Conservation (phyloP, 768 basidiomycete genomes). For the Dacryopinax primogenitus region DNA sequence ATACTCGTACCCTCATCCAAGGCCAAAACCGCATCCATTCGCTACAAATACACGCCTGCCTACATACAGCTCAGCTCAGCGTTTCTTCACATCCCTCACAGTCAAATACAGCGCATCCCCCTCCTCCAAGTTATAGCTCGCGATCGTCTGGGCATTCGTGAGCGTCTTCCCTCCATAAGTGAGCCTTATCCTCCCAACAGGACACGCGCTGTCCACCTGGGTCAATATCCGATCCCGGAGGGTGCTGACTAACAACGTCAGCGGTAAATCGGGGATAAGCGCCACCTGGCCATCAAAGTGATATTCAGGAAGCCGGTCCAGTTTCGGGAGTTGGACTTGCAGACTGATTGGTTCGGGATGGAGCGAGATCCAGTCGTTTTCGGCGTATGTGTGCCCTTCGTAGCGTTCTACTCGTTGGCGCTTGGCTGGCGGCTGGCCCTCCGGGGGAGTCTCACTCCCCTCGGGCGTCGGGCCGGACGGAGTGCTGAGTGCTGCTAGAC, state of each 20-base stretch:
- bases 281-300: constrained; percentile 73
- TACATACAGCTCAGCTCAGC: background rate
- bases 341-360: constrained; percentile 86
- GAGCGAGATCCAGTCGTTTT: constrained; percentile 70
- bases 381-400: constrained; percentile 71
- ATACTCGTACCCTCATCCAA: too few relatives aligned
- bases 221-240: constrained; percentile 79
- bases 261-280: constrained; percentile 66
- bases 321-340: constrained; percentile 66
- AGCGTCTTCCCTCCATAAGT: constrained; percentile 74
- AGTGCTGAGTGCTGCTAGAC: constrained; percentile 48
- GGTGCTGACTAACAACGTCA: constrained; percentile 74
- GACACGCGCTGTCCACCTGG: constrained; percentile 61
- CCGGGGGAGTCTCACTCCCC: constrained; percentile 52
- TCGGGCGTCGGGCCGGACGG: constrained; percentile 54
- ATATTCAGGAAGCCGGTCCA: constrained; percentile 81
- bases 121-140: constrained; percentile 79
- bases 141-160: constrained; percentile 73
- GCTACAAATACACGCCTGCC: too few relatives aligned
- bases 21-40: too few relatives aligned
- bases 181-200: constrained; percentile 68
- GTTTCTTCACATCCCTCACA: constrained; percentile 61
- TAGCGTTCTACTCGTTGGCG: constrained; percentile 72
- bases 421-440: constrained; percentile 67
- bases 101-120: constrained; percentile 72